Conservation (phyloP, 345 rosid species). For the Brassica rapa region DNA sequence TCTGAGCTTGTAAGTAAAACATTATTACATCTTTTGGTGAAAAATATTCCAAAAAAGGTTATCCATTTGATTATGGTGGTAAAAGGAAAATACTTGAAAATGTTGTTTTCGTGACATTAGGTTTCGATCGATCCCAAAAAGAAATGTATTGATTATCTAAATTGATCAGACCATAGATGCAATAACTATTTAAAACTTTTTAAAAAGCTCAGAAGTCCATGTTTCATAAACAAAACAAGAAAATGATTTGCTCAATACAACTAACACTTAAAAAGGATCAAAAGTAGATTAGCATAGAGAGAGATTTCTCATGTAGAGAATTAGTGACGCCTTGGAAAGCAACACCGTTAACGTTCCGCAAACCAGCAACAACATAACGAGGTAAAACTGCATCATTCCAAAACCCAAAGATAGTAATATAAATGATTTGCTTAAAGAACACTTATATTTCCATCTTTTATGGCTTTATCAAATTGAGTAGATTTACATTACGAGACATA, state of each 20-base stretch:
- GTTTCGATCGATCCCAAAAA: background rate
- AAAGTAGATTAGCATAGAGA: background rate
- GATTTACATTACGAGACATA: background rate
- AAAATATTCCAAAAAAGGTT: background rate
- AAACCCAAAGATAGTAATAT: background rate
- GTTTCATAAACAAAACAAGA: background rate
- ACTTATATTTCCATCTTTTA: background rate
- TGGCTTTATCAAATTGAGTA: background rate
- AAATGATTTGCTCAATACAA: background rate
- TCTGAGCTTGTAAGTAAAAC: conserved; percentile 19
- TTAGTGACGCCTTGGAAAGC: conserved; percentile 30
- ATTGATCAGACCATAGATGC: background rate
- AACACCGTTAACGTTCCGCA: conserved; percentile 5
- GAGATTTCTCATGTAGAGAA: background rate
- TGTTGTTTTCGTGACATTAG: background rate
- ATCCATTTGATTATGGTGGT: background rate
- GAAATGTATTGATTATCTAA: background rate
- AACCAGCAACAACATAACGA: conserved; percentile 39
- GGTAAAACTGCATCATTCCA: conserved; percentile 23
- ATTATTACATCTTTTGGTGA: background rate
- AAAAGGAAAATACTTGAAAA: background rate
- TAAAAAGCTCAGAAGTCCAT: background rate
- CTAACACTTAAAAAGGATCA: background rate
- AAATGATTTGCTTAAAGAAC: background rate
- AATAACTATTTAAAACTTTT: background rate